Conservation (phyloP, 78 protist genomes). For the Emiliania huxleyi region DNA sequence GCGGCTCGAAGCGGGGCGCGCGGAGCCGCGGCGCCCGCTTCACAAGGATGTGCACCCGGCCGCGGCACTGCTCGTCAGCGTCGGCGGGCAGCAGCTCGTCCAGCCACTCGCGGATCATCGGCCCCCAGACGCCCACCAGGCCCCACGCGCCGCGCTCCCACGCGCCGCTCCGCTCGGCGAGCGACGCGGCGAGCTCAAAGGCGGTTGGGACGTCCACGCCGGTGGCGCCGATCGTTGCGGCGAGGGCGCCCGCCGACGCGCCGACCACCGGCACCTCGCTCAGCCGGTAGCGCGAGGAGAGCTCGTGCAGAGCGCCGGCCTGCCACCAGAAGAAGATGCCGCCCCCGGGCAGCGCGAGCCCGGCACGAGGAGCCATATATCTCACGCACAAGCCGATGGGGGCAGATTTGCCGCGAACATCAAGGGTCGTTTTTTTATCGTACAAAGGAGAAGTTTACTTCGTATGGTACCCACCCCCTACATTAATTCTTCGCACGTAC, state of each 20-base stretch:
- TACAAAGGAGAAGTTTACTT: no score
- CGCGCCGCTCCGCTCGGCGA: not conserved
- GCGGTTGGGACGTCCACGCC: not conserved
- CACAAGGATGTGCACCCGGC: not conserved
- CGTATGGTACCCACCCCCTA: no score
- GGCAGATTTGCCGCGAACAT: no score
- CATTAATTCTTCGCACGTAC: no score
- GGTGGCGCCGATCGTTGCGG: not conserved
- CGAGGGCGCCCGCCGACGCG: not conserved
- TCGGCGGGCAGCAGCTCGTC: slow-evolving; percentile 4
- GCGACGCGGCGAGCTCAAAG: not conserved
- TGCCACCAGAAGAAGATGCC: slow-evolving; percentile 21
- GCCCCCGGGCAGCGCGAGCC: not conserved
- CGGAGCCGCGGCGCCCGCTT: not conserved
- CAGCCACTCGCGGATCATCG: not conserved
- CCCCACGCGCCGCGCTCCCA: not conserved
- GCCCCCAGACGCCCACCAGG: not conserved
- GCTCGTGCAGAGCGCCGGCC: not conserved
- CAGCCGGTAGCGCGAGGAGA: not conserved
- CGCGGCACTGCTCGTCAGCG: not conserved
- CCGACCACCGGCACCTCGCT: not conserved
- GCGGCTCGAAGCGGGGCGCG: not conserved
- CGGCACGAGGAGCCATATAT: no score
- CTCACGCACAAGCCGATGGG: no score
- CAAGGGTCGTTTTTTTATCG: no score